phyloP scores from a whole-genome alignment of 805 yeast species.

The Sugiyamaella chiloensis region DNA sequence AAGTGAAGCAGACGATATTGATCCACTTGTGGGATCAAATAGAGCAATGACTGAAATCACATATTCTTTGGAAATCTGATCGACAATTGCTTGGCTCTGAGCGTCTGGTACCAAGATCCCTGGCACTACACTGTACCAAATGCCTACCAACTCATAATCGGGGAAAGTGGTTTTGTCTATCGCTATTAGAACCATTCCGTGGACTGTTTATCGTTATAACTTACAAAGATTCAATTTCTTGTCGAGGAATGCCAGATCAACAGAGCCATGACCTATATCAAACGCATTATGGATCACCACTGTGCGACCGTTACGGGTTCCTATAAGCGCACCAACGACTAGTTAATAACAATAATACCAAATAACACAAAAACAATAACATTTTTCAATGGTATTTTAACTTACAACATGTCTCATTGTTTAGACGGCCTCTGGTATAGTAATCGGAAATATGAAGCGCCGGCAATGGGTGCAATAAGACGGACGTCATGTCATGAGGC shows the following conservation, averaged over 20 bases:
- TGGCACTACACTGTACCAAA: conserved; percentile 22
- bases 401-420: conserved; percentile 21
- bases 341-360: no score
- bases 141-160: conserved; percentile 33
- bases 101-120: conserved; percentile 8
- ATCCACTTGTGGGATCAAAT: conserved; percentile 18
- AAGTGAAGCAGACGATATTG: conserved; percentile 14
- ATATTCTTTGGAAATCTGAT: conserved; percentile 18
- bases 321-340: conserved; percentile 36
- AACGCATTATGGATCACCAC: conserved; percentile 33
- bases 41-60: conserved; percentile 23
- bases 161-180: conserved; percentile 32
- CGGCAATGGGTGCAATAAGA: conserved; percentile 34
- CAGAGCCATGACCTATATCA: conserved; percentile 25
- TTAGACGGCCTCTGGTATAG: conserved; percentile 27
- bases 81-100: conserved; percentile 6
- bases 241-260: conserved; percentile 27
- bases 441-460: conserved; percentile 36
- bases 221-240: conserved; percentile 28
- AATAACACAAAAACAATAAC: no score
- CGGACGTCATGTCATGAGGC: conserved; percentile 8
- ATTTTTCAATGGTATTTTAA: no score
- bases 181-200: background rate
- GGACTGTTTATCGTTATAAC: conserved; percentile 12
- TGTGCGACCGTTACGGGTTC: conserved; percentile 29